Evolutionary conservation across 257 asterid species (phyloP).

Genomic region (Sherardia arvensis): DNA sequence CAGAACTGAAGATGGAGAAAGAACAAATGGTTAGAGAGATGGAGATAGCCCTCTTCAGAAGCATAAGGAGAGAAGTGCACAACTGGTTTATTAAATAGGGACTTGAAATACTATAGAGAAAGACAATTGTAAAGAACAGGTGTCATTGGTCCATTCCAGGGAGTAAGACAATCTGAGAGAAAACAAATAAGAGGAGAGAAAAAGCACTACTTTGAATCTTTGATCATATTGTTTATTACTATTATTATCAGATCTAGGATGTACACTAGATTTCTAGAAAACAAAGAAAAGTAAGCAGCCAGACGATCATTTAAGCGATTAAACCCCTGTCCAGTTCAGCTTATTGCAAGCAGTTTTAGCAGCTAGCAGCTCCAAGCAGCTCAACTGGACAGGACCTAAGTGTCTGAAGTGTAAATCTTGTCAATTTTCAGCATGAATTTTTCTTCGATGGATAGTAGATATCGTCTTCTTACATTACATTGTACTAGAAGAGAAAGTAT

Average conservation of each 20-base stretch:
- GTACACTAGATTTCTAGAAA: background rate
- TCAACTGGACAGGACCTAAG: too few species aligned
- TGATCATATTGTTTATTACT: too few species aligned
- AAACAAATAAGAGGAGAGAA: background rate
- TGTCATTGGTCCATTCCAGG: slow-evolving; percentile 42
- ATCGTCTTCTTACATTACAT: too few species aligned
- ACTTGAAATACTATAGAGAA: slow-evolving; percentile 1
- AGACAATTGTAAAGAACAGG: slow-evolving; percentile 4
- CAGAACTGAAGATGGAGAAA: background rate
- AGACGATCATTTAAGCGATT: too few species aligned
- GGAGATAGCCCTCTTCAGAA: slow-evolving; percentile 3
- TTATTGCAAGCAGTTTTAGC: too few species aligned
- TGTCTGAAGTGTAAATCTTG: too few species aligned
- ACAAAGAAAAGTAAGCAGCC: background rate
- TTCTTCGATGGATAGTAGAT: too few species aligned
- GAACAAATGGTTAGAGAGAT: background rate
- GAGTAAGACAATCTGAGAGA: background rate
- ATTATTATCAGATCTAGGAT: background rate
- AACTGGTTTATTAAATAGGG: slow-evolving; percentile 5
- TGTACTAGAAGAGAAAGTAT: too few species aligned
- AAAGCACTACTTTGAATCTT: background rate
- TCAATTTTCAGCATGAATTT: too few species aligned
- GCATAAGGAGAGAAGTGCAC: background rate
- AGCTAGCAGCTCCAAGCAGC: too few species aligned
- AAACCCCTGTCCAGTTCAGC: too few species aligned